These are phyloP conservation scores for Polysphondylium violaceum DNA, from an alignment of 78 protist species.

Conservation along the genomic window DNA sequence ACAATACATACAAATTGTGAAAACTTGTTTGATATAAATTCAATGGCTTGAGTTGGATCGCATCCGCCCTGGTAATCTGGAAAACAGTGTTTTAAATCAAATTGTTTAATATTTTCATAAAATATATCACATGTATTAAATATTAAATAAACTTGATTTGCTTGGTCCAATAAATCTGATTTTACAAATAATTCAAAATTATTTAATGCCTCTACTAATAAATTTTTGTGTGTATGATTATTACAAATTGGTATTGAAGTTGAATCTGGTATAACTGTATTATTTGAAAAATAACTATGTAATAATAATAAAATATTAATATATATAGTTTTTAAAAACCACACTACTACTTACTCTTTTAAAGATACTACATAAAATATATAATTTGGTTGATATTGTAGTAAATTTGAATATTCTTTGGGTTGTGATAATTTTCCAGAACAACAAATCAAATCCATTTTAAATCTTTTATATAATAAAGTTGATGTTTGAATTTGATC, in stretches of 20 bases:
- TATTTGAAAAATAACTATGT: slow-evolving; percentile 21
- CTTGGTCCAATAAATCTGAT: slow-evolving; percentile 31
- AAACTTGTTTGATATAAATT: slow-evolving; percentile 41
- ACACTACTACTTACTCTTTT: slow-evolving; percentile 64
- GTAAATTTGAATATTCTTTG: slow-evolving; percentile 24
- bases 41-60: slow-evolving; percentile 11
- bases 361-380: slow-evolving; percentile 64
- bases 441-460: slow-evolving; percentile 44
- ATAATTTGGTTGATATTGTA: slow-evolving; percentile 37
- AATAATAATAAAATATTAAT: neutral
- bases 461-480: slow-evolving; percentile 26
- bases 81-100: slow-evolving; percentile 36
- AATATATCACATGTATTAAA: slow-evolving; percentile 47
- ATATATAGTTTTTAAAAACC: no score
- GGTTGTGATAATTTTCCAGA: slow-evolving; percentile 12
- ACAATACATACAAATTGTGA: slow-evolving; percentile 26
- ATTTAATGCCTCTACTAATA: slow-evolving; percentile 24
- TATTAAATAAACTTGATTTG: slow-evolving; percentile 8
- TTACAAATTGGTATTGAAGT: neutral
- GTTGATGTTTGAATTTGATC: slow-evolving; percentile 37
- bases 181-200: slow-evolving; percentile 17
- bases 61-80: slow-evolving; percentile 26
- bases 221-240: slow-evolving; percentile 37
- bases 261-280: neutral
- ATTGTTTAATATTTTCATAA: slow-evolving; percentile 15